phyloP scores from a whole-genome alignment of 768 basidiomycete genomes.

The Leucocoprinus sp. region DNA sequence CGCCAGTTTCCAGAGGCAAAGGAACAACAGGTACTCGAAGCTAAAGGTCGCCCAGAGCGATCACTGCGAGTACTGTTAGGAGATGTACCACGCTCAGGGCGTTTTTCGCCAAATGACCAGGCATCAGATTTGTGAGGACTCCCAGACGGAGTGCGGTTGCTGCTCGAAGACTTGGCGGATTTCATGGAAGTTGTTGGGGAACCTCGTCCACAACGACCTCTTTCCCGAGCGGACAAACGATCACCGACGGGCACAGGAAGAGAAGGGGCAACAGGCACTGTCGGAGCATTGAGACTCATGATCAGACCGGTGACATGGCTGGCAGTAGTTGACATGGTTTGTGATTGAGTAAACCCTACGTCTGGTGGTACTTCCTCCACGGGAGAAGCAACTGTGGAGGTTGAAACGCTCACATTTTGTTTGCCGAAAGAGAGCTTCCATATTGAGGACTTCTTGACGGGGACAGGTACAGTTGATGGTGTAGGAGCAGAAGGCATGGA shows the following conservation, averaged over 20 bases:
- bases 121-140: slow-evolving; percentile 23
- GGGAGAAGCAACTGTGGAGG: slow-evolving; percentile 28
- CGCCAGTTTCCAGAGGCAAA: slow-evolving; percentile 69
- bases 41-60: slow-evolving; percentile 27
- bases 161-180: slow-evolving; percentile 18
- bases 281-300: slow-evolving; percentile 54
- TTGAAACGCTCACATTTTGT: slow-evolving; percentile 27
- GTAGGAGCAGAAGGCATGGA: slow-evolving; percentile 16
- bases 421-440: slow-evolving; percentile 78
- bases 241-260: slow-evolving; percentile 27
- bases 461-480: slow-evolving; percentile 19
- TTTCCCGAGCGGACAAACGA: slow-evolving; percentile 36
- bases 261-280: slow-evolving; percentile 18
- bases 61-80: slow-evolving; percentile 54
- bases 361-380: slow-evolving; percentile 30
- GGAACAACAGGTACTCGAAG: slow-evolving; percentile 56
- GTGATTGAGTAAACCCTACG: slow-evolving; percentile 18
- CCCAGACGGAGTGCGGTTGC: slow-evolving; percentile 21
- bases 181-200: slow-evolving; percentile 1
- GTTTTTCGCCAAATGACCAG: slow-evolving; percentile 25
- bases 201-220: slow-evolving; percentile 36
- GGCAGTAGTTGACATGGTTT: slow-evolving; percentile 56
- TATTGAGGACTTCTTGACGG: slow-evolving; percentile 77
- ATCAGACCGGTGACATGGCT: slow-evolving; percentile 71
- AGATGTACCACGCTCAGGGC: slow-evolving; percentile 40